Conservation (phyloP, 352 stramenopile genomes). For the Pythium dissimile region DNA sequence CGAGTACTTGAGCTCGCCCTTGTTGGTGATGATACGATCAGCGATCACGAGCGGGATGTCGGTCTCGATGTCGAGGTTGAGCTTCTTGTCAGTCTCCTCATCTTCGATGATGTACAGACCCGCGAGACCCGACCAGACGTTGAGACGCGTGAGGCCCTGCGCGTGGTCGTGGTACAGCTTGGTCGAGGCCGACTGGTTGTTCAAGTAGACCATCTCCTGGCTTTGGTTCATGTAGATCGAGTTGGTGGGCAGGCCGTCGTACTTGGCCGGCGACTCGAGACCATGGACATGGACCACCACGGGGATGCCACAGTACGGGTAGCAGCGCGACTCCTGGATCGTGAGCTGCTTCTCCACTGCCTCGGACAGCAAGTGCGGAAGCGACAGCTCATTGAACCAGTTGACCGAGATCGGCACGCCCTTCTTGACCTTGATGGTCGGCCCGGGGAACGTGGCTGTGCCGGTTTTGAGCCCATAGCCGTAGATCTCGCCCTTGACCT, state of each 20-base stretch:
- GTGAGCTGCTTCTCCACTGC: slow-evolving; percentile 41
- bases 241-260: slow-evolving; percentile 50
- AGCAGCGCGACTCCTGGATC: slow-evolving; percentile 51
- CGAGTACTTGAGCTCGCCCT: slow-evolving; percentile 59
- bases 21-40: slow-evolving; percentile 49
- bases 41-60: slow-evolving; percentile 57
- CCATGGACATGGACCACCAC: slow-evolving; percentile 61
- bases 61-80: slow-evolving; percentile 54
- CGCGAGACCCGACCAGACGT: slow-evolving; percentile 57
- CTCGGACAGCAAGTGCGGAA: slow-evolving; percentile 45
- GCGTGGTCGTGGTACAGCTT: slow-evolving; percentile 78
- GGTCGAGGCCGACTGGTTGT: slow-evolving; percentile 65
- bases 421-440: slow-evolving; percentile 34
- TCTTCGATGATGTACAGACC: slow-evolving; percentile 64
- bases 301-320: slow-evolving; percentile 62
- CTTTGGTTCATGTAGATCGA: slow-evolving; percentile 73
- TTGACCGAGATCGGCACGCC: slow-evolving; percentile 27
- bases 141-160: slow-evolving; percentile 61
- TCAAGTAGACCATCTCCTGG: slow-evolving; percentile 47
- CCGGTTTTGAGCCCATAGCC: slow-evolving; percentile 29
- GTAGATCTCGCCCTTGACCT: slow-evolving; percentile 23
- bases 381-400: slow-evolving; percentile 47
- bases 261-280: slow-evolving; percentile 58
- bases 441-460: slow-evolving; percentile 27
- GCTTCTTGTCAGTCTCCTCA: slow-evolving; percentile 32